These are phyloP conservation scores for Aspergillus clavatus DNA, from an alignment of 2,329 filamentous ascomycete species.

Conservation along the genomic window DNA sequence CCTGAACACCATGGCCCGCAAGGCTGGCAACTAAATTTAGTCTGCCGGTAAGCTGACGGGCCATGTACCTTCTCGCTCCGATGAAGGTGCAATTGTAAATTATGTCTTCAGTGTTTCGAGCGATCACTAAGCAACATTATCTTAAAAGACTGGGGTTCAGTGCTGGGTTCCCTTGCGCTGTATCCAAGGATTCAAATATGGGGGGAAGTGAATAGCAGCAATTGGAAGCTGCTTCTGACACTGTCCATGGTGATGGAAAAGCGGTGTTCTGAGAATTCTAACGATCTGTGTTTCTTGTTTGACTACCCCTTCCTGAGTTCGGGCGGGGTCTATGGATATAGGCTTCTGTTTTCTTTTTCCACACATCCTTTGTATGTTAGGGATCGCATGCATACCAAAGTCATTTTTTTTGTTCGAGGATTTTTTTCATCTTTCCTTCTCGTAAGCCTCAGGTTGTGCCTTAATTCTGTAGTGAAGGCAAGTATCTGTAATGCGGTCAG, in stretches of 20 bases:
- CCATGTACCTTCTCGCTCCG: conserved; percentile 2
- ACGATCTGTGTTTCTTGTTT: conserved; percentile 32
- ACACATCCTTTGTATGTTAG: conserved; percentile 34
- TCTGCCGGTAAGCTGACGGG: neutral
- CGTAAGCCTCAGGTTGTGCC: no score
- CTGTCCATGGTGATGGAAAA: conserved; percentile 26
- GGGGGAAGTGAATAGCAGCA: conserved; percentile 10
- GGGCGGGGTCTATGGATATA: conserved; percentile 40
- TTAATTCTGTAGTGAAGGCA: no score
- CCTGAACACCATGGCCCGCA: conserved; percentile 97
- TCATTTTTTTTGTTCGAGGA: conserved; percentile 17
- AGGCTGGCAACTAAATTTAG: conserved; percentile 29
- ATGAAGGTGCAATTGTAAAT: conserved; percentile 17
- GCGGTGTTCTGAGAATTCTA: conserved; percentile 32
- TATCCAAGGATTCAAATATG: neutral
- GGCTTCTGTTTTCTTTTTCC: conserved; percentile 29
- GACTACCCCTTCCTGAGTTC: conserved; percentile 25
- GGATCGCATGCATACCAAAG: conserved; percentile 34
- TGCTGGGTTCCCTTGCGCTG: neutral
- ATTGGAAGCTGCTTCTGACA: conserved; percentile 16
- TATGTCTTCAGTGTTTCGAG: conserved; percentile 23
- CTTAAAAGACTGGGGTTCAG: neutral
- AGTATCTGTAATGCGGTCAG: no score
- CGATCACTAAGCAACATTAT: conserved; percentile 8
- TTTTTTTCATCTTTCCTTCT: neutral